These are phyloP conservation scores for Mrakia gelida DNA, from an alignment of 768 basidiomycete species.

Conservation along the genomic window DNA sequence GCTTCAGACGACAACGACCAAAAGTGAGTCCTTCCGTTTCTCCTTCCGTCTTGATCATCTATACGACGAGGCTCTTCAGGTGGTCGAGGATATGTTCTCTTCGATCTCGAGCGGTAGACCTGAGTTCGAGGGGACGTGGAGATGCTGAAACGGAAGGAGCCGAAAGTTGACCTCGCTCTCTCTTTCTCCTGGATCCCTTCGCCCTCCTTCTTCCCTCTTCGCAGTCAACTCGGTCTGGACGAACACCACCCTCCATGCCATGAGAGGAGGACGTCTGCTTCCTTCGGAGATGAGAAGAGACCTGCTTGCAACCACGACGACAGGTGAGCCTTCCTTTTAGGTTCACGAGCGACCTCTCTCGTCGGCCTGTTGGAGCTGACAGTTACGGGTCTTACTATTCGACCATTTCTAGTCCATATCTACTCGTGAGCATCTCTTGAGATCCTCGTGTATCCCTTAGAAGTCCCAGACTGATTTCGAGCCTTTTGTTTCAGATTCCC, in stretches of 20 bases:
- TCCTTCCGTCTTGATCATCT: too few relatives aligned
- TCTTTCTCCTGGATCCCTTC: neutral
- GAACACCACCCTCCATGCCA: neutral
- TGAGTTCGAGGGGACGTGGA: too few relatives aligned
- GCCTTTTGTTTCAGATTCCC: neutral
- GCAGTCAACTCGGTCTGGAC: neutral
- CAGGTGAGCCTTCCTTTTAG: slow-evolving; percentile 1
- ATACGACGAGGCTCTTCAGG: too few relatives aligned
- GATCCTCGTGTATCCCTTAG: too few relatives aligned
- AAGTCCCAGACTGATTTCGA: neutral
- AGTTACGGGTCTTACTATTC: too few relatives aligned
- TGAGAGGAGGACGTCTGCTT: neutral
- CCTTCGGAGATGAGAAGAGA: slow-evolving; percentile 1
- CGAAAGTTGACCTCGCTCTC: neutral
- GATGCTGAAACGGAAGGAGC: neutral
- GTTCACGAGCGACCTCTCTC: neutral
- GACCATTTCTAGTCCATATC: neutral
- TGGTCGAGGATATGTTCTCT: too few relatives aligned
- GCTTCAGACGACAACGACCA: too few relatives aligned
- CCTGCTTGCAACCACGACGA: slow-evolving; percentile 14
- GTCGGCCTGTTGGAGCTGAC: too few relatives aligned
- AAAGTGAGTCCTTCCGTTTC: too few relatives aligned
- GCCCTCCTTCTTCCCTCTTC: neutral
- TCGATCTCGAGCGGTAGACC: too few relatives aligned
- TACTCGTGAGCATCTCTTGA: neutral